These are phyloP conservation scores for Sechiopsis laciniata DNA, from an alignment of 306 rosid species.

Conservation along the genomic window DNA sequence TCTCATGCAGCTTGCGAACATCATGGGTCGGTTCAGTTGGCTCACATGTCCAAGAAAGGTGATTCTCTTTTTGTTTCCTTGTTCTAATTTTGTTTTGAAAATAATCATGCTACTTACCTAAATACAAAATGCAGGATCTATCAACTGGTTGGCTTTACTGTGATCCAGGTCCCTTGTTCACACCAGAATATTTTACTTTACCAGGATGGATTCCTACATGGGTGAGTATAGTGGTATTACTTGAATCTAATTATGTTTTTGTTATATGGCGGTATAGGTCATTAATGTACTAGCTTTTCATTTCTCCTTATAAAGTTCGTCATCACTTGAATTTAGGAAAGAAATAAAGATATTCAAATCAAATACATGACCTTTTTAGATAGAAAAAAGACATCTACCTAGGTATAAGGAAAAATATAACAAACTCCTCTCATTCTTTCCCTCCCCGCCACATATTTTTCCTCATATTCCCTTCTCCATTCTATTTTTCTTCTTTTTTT, in stretches of 20 bases:
- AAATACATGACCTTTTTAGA: too few relatives aligned
- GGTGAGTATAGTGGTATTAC: constrained; percentile 41
- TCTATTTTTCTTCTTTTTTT: too few relatives aligned
- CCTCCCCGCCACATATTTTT: too few relatives aligned
- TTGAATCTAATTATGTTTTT: not conserved
- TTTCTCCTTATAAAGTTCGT: not conserved
- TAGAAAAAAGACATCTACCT: too few relatives aligned
- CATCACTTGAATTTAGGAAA: not conserved
- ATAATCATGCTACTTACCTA: constrained; percentile 13
- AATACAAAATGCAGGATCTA: constrained; percentile 62
- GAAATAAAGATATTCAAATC: too few relatives aligned
- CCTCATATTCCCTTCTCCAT: too few relatives aligned
- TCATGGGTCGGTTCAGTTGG: constrained; percentile 86
- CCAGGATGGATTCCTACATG: constrained; percentile 64
- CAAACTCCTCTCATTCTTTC: too few relatives aligned
- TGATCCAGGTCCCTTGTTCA: constrained; percentile 88
- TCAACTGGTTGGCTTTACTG: constrained; percentile 90
- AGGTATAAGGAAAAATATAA: too few relatives aligned
- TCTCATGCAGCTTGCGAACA: constrained; percentile 79
- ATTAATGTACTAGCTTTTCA: not conserved
- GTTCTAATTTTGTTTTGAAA: not conserved
- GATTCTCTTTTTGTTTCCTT: not conserved
- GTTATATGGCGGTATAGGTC: too few relatives aligned
- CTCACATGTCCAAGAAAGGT: constrained; percentile 97
- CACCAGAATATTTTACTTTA: constrained; percentile 57